Evolutionary conservation across 1,139 yeast genomes (phyloP).

Genomic region (Geotrichum restrictum): DNA sequence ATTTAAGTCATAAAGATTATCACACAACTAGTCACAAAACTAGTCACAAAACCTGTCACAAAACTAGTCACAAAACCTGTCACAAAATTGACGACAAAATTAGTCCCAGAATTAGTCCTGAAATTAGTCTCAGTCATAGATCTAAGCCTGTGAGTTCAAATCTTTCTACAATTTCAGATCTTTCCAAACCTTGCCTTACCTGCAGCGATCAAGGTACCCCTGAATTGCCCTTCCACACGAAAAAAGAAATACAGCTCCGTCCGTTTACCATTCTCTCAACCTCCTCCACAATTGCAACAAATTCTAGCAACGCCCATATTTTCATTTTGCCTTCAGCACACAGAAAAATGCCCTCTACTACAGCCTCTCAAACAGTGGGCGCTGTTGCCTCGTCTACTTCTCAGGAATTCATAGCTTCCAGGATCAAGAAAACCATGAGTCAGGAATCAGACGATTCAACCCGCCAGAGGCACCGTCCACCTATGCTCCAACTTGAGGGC

Average conservation of each 20-base stretch:
- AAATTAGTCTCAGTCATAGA: neutral
- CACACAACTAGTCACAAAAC: neutral
- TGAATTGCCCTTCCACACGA: conserved; percentile 1
- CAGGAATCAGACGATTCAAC: neutral
- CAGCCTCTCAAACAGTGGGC: no score
- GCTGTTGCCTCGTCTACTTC: no score
- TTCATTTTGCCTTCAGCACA: neutral
- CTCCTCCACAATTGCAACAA: neutral
- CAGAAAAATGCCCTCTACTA: no score
- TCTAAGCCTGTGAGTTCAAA: neutral
- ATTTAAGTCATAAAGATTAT: neutral
- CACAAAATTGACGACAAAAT: neutral
- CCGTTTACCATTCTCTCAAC: neutral
- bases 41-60: neutral
- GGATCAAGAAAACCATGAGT: neutral
- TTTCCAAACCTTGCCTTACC: neutral
- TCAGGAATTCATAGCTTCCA: neutral
- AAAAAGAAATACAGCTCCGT: neutral
- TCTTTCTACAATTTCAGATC: neutral
- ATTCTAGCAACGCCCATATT: neutral
- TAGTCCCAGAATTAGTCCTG: neutral
- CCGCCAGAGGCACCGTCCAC: conserved; percentile 21
- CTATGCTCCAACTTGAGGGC: conserved; percentile 19
- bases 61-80: neutral
- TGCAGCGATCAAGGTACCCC: conserved; percentile 8